Base-by-base conservation (phyloP, 495 filamentous ascomycete species). In the Aspergillus coremiiformis region DNA sequence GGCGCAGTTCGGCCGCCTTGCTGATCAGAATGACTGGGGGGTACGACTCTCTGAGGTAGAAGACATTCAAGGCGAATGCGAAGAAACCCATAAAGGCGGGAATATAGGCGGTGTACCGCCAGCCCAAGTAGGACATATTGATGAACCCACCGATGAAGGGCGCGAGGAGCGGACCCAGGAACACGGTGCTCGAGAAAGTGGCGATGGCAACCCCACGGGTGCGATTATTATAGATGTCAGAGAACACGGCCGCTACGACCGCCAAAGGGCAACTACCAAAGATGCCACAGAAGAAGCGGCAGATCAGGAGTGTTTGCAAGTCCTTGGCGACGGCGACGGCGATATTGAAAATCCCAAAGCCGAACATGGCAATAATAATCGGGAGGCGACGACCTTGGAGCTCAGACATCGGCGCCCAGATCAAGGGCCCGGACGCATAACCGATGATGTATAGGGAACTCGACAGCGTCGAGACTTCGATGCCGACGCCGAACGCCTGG, bases 51-150 rank as follows among this genome's bases (percentile, higher is more conserved):
- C 81, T 59, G 22, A 93, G 76, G 74, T 92, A 91, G 55, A 94
- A 37, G 0, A 92, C 49, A 58, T 87, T 79, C 39, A 93, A 70
- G 32, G 67, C 49, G 58, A 95, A 84, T 12, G 86, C 83, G 5
- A 80, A 49, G 57, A 80, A 85, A 41, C 89, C 90, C 85, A 96
- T 89, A 55, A 96, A 81, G 9, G 82, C 76, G 3, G 78, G 74
- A 39, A 84, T 66, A 54, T 87, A 95, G 56, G 85, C 80, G 3
- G 90, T 95, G 89, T 89, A 96, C 39, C 90, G 78, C 91, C 91
- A 96, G 50, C 85, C 85, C 1, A 86, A 76, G 30, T 58, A 59
- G 8, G 62, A 63, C 49, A 56, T 53, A 15, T 64, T 55, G 48
- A 66, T 69, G 71, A 90, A 95, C 10, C 91, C 91, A 51, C 91